Base-by-base conservation (phyloP, 495 filamentous ascomycete species). In the Bathelium albidoporum region DNA sequence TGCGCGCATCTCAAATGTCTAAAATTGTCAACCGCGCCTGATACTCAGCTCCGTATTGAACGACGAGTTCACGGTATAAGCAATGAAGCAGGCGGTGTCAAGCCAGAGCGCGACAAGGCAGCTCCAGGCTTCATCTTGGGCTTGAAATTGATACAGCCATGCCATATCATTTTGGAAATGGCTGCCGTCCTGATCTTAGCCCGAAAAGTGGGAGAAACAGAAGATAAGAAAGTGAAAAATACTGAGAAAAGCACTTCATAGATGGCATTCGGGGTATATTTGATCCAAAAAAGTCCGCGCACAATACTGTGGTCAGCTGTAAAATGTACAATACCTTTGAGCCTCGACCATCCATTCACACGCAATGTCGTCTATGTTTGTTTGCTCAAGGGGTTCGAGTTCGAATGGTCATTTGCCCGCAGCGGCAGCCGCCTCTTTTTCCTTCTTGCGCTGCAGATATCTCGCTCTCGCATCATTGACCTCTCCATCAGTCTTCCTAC, bases 381-480 rank as follows among this genome's bases (percentile, higher is more conserved):
- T 1, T 3, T 7, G 5, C 49, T n/a, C n/a, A 29, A 22, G 32
- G 20, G 41, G 10, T 14, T 32, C 7, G 34, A 14, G 34, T n/a
- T n/a, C n/a, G n/a, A n/a, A 16, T 20, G 32, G 1, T 65, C 22
- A 18, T 22, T 66, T 66, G 62, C 32, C 62, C 61, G 55, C 66
- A 63, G 39, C 68, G 43, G 53, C 62, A 59, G n/a, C 70, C 31
- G 66, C 61, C 66, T 88, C 89, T n/a, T 86, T 84, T 66, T 89
- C 89, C 65, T 77, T 82, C 78, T 95, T 96, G 73, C 92, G 79
- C 61, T 89, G 88, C 66, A 97, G 74, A 73, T 91, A 97, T 64
- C 92, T 80, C 79, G 96, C 92, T 73, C 84, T 88, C 7, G 92
- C 92, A 71, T 89, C 89, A 72, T 80, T 87, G 32, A 97, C 88